Evolutionary conservation across 2,329 filamentous ascomycete genomes (phyloP).

Genomic region (Aschersonia sp.): DNA sequence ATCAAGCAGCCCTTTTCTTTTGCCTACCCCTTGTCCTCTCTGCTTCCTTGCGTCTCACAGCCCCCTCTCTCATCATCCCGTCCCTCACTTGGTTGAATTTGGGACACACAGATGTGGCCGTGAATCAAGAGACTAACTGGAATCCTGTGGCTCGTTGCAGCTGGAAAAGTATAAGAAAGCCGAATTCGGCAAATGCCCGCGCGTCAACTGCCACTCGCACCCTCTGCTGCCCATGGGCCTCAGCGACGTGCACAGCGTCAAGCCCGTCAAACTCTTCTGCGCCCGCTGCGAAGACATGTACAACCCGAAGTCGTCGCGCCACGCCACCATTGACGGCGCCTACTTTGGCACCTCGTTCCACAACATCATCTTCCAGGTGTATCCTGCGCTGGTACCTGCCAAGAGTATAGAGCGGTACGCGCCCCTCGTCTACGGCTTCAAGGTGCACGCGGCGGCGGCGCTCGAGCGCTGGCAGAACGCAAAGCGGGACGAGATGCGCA

Average conservation of each 20-base stretch:
- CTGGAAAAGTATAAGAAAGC: slow-evolving; percentile 98
- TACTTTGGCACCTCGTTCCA: slow-evolving; percentile 98
- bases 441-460: slow-evolving; percentile 78
- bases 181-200: slow-evolving; percentile 95
- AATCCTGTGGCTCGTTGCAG: slow-evolving; percentile 27
- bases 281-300: slow-evolving; percentile 95
- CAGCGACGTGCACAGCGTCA: slow-evolving; percentile 73
- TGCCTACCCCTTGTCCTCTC: neutral
- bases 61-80: no score
- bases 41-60: neutral
- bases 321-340: slow-evolving; percentile 88
- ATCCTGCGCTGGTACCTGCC: slow-evolving; percentile 72
- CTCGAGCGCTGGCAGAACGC: slow-evolving; percentile 82
- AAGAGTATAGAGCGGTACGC: slow-evolving; percentile 81
- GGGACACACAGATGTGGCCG: no score
- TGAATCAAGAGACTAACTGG: no score
- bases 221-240: slow-evolving; percentile 90
- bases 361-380: slow-evolving; percentile 98
- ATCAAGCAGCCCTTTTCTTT: neutral
- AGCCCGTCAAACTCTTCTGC: slow-evolving; percentile 94
- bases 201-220: slow-evolving; percentile 87
- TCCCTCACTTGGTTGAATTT: no score
- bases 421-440: slow-evolving; percentile 87
- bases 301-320: slow-evolving; percentile 94
- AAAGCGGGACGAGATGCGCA: slow-evolving; percentile 69